A percentile compares a stretch with the other conserved stretches of the same genome.
Conservation (phyloP, 75 land plant genomes). For the Gnetum montanum region DNA sequence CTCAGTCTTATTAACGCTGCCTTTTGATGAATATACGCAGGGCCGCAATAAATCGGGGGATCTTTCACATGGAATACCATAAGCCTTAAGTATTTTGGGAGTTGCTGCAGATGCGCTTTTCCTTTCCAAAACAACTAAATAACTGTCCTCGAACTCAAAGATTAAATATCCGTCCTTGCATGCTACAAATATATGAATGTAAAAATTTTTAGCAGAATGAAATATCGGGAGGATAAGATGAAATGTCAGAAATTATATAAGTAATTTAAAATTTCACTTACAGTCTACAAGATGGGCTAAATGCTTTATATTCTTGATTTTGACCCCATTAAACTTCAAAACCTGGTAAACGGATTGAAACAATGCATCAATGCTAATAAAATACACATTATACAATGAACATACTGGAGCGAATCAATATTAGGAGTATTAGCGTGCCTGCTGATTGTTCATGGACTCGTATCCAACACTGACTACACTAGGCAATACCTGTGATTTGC, state of each 20-base stretch:
- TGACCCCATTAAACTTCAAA: constrained; percentile 64
- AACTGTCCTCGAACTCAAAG: constrained; percentile 80
- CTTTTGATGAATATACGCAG: constrained; percentile 23
- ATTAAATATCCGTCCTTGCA: constrained; percentile 69
- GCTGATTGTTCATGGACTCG: constrained; percentile 81
- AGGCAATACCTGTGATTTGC: constrained; percentile 69
- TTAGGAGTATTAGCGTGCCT: constrained; percentile 27
- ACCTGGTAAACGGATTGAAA: constrained; percentile 52
- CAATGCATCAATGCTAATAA: not conserved
- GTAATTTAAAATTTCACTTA: constrained; percentile 22
- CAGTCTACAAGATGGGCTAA: constrained; percentile 85
- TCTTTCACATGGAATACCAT: constrained; percentile 73
- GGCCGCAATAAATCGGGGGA: constrained; percentile 63
- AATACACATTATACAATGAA: not conserved
- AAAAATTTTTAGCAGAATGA: not conserved
- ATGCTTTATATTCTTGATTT: constrained; percentile 71
- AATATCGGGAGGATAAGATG: not conserved
- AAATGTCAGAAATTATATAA: not conserved
- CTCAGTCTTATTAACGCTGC: constrained; percentile 4
- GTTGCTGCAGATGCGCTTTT: constrained; percentile 51
- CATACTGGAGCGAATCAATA: too few relatives aligned
- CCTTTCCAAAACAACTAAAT: constrained; percentile 68
- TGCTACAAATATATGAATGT: constrained; percentile 32
- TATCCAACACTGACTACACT: constrained; percentile 85
- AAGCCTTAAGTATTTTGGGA: constrained; percentile 54